These are phyloP conservation scores for Ophiosphaerella narmari DNA, from an alignment of 2,329 filamentous ascomycete species.

Conservation along the genomic window DNA sequence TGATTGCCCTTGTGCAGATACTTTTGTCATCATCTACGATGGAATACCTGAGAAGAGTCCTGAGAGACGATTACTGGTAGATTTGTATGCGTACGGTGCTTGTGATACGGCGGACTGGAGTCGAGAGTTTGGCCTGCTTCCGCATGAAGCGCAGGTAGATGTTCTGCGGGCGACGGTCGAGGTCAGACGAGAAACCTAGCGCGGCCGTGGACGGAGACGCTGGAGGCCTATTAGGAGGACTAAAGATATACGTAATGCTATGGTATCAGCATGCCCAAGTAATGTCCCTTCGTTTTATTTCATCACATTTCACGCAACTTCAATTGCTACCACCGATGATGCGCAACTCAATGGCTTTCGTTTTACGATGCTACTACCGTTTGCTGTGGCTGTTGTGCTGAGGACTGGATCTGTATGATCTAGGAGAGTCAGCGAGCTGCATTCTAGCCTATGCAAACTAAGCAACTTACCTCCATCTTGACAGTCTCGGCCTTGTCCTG, in stretches of 20 bases:
- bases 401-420: constrained; percentile 40
- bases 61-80: constrained; percentile 1
- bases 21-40: constrained; percentile 5
- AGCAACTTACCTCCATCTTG: constrained; percentile 62
- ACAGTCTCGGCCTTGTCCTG: constrained; percentile 68
- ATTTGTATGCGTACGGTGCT: constrained; percentile 6
- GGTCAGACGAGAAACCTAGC: constrained; percentile 2
- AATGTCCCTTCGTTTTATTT: background rate
- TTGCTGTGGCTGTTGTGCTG: constrained; percentile 35
- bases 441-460: background rate
- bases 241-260: background rate
- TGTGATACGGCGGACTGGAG: constrained; percentile 1
- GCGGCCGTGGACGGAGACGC: background rate
- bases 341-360: background rate
- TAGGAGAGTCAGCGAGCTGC: constrained; percentile 1
- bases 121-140: background rate
- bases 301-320: background rate
- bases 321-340: too few species aligned
- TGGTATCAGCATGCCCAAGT: background rate
- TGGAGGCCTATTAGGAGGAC: constrained; percentile 3
- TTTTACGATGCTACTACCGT: constrained; percentile 16
- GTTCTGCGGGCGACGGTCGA: constrained; percentile 1
- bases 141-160: constrained; percentile 3
- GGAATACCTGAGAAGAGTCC: constrained; percentile 2
- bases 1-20: background rate